Percentiles rank a stretch among this genome's conserved stretches.
Evolutionary conservation across 371 early-diverging fungal species (phyloP).

Genomic region (Mortierella sp.): DNA sequence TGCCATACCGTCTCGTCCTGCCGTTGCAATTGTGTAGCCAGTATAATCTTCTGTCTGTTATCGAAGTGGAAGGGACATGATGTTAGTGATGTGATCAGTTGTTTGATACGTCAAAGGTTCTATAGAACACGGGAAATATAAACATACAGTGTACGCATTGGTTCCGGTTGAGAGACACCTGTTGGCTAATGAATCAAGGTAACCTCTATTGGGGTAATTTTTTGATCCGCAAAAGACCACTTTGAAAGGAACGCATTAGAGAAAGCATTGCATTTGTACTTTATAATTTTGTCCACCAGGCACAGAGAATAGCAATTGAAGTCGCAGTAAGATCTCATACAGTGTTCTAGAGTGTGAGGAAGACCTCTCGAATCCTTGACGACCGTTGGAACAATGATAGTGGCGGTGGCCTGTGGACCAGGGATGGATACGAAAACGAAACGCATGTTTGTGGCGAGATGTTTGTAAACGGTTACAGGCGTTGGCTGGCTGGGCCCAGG

Average conservation of each 20-base stretch:
- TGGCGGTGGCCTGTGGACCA: constrained; percentile 66
- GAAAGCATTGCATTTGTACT: neutral
- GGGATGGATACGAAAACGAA: constrained; percentile 64
- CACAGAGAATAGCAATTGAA: neutral
- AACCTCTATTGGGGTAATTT: constrained; percentile 74
- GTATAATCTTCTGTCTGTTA: constrained; percentile 70
- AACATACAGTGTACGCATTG: constrained; percentile 71
- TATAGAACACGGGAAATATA: too few relatives aligned
- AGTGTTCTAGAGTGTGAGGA: constrained; percentile 85
- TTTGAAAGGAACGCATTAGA: constrained; percentile 9
- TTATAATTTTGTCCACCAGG: neutral
- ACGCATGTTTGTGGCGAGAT: constrained; percentile 56
- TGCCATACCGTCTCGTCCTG: constrained; percentile 67
- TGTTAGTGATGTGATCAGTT: neutral
- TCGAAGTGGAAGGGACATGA: neutral
- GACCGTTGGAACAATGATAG: constrained; percentile 80
- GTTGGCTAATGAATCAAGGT: constrained; percentile 78
- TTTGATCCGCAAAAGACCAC: constrained; percentile 82
- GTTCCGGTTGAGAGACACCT: constrained; percentile 80
- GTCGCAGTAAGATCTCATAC: constrained; percentile 20
- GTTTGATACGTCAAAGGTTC: too few relatives aligned
- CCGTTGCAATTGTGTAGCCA: constrained; percentile 77
- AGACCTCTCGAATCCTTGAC: constrained; percentile 72
- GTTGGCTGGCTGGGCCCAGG: constrained; percentile 54
- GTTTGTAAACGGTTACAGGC: constrained; percentile 45